Percentiles rank a stretch among this genome's conserved stretches.
Conservation (phyloP, 805 yeast species). For the Schwanniomyces pseudopolymorphus region DNA sequence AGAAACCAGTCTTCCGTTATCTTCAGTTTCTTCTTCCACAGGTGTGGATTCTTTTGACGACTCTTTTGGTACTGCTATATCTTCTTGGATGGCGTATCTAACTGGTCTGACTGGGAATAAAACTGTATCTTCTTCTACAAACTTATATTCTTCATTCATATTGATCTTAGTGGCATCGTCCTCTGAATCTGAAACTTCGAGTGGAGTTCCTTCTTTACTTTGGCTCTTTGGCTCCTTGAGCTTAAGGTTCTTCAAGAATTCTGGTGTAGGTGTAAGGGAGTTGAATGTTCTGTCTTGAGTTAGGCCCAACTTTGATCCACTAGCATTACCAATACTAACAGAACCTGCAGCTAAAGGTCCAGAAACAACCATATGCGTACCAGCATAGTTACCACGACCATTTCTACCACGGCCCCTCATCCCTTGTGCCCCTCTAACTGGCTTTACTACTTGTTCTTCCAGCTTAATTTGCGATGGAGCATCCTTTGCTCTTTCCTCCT, state of each 20-base stretch:
- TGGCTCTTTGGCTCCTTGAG: constrained; percentile 31
- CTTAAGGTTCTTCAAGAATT: constrained; percentile 36
- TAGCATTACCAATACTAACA: constrained; percentile 41
- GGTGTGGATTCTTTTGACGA: constrained; percentile 11
- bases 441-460: constrained; percentile 22
- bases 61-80: constrained; percentile 6
- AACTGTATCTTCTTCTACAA: constrained; percentile 52
- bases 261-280: constrained; percentile 39
- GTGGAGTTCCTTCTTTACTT: constrained; percentile 13
- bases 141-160: constrained; percentile 60
- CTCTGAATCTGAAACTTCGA: constrained; percentile 29
- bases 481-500: constrained; percentile 78
- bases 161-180: constrained; percentile 50
- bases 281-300: constrained; percentile 30
- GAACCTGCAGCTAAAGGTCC: constrained; percentile 75
- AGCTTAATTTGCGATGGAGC: constrained; percentile 54
- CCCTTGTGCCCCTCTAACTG: constrained; percentile 30
- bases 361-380: constrained; percentile 64
- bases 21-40: background rate
- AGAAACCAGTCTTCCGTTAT: constrained; percentile 7
- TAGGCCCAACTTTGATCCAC: constrained; percentile 23
- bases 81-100: constrained; percentile 45
- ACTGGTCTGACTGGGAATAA: constrained; percentile 73
- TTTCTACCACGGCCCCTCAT: constrained; percentile 38
- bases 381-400: constrained; percentile 33